Evolutionary conservation across 2,329 filamentous ascomycete genomes (phyloP).

Genomic region (Pseudofabraea citricarpa): DNA sequence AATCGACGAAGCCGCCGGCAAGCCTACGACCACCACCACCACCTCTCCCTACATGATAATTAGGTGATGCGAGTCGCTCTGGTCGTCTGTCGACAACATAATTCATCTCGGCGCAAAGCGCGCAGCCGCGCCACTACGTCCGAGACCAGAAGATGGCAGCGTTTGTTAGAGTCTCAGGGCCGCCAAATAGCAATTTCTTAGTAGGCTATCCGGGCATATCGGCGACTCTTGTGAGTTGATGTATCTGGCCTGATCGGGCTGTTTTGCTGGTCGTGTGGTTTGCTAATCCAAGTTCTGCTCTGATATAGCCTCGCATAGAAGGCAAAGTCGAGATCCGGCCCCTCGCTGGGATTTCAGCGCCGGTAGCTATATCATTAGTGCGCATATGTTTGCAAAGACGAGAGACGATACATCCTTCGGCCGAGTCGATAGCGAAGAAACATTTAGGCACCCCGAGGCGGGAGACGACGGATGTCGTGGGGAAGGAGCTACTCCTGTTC

Average conservation of each 20-base stretch:
- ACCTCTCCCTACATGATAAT: not conserved
- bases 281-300: constrained; percentile 4
- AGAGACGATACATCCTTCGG: constrained; percentile 94
- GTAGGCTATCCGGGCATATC: constrained; percentile 98
- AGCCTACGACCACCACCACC: not conserved
- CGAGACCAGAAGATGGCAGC: constrained; percentile 56
- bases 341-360: constrained; percentile 76
- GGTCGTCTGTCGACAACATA: constrained; percentile 1
- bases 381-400: constrained; percentile 89
- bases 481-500: constrained; percentile 91
- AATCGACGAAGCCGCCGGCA: not conserved
- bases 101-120: constrained; percentile 1
- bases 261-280: no score
- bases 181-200: constrained; percentile 93
- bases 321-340: constrained; percentile 96
- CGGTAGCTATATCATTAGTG: constrained; percentile 86
- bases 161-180: constrained; percentile 93
- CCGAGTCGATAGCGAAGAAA: constrained; percentile 89
- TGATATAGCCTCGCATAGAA: constrained; percentile 83
- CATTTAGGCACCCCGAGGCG: constrained; percentile 85
- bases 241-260: no score
- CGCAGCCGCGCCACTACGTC: constrained; percentile 3
- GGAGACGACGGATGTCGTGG: constrained; percentile 87
- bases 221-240: constrained; percentile 75
- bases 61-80: not conserved